These are phyloP conservation scores for Meyerozyma smithsonii DNA, from an alignment of 1,139 yeast species.

Conservation along the genomic window DNA sequence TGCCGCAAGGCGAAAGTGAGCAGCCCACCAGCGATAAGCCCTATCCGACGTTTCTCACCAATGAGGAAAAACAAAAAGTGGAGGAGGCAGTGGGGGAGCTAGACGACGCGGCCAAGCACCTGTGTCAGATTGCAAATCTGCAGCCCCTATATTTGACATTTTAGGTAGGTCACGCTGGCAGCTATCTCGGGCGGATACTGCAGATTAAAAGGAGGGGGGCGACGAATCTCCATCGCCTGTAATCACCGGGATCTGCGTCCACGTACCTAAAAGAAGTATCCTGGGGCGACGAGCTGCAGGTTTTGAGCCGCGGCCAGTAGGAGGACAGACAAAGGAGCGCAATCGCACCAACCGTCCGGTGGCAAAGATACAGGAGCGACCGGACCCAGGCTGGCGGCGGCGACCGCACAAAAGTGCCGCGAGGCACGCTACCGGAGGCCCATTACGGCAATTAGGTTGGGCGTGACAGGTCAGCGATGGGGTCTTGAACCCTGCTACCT, in stretches of 20 bases:
- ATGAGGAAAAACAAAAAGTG: slow-evolving; percentile 9
- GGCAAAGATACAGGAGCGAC: too few relatives aligned
- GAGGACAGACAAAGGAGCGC: too few relatives aligned
- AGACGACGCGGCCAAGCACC: slow-evolving; percentile 4
- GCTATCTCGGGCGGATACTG: neutral
- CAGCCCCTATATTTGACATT: neutral
- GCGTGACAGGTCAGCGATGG: too few relatives aligned
- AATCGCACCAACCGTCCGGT: too few relatives aligned
- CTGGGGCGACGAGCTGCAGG: neutral
- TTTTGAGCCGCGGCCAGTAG: too few relatives aligned
- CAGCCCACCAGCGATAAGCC: slow-evolving; percentile 8
- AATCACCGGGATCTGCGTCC: neutral
- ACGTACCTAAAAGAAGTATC: neutral
- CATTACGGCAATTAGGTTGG: too few relatives aligned
- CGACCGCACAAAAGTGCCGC: too few relatives aligned
- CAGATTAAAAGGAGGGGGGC: neutral
- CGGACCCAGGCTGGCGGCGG: too few relatives aligned
- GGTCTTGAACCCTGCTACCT: too few relatives aligned
- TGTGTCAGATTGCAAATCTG: neutral
- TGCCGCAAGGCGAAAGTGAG: slow-evolving; percentile 4
- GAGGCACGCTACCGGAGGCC: too few relatives aligned
- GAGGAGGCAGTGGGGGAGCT: slow-evolving; percentile 6
- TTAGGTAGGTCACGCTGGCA: neutral
- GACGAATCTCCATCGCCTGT: too few relatives aligned
- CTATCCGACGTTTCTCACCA: slow-evolving; percentile 9